A percentile compares a stretch with the other conserved stretches of the same genome.
These are phyloP conservation scores for Helenozyma rhizophorensis DNA, from an alignment of 805 yeast species.

Conservation along the genomic window DNA sequence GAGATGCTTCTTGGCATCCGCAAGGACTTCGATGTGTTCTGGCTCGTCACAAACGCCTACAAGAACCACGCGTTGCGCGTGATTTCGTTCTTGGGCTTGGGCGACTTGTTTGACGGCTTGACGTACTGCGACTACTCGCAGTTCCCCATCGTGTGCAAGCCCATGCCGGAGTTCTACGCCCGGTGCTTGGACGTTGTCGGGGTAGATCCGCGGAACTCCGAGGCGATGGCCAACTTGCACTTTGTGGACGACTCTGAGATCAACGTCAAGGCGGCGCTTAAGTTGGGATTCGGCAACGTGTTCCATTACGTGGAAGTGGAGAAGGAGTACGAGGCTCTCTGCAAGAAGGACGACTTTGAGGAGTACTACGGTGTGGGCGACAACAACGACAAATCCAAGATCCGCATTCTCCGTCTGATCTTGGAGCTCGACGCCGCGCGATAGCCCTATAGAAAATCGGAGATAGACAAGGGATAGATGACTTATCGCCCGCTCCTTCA, in stretches of 20 bases:
- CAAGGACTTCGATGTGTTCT: slow-evolving; percentile 59
- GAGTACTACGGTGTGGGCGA: slow-evolving; percentile 34
- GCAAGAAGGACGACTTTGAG: slow-evolving; percentile 23
- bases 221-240: slow-evolving; percentile 45
- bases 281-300: slow-evolving; percentile 67
- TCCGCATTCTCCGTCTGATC: slow-evolving; percentile 53
- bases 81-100: slow-evolving; percentile 73
- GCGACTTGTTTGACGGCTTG: slow-evolving; percentile 91
- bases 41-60: slow-evolving; percentile 96
- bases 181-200: slow-evolving; percentile 65
- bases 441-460: no score
- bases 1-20: slow-evolving; percentile 45
- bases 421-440: slow-evolving; percentile 43
- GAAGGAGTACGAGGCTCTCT: slow-evolving; percentile 41
- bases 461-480: no score
- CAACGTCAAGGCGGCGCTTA: slow-evolving; percentile 70
- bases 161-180: slow-evolving; percentile 68
- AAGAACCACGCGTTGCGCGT: slow-evolving; percentile 85
- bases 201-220: slow-evolving; percentile 30
- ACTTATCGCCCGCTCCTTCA: no score
- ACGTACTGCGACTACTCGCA: slow-evolving; percentile 84
- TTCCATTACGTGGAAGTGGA: slow-evolving; percentile 74
- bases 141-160: slow-evolving; percentile 78
- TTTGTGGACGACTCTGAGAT: slow-evolving; percentile 86
- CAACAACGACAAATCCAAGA: slow-evolving; percentile 24